Conservation (phyloP, 1,284 basidiomycete species). For the Prillingera fragicola region DNA sequence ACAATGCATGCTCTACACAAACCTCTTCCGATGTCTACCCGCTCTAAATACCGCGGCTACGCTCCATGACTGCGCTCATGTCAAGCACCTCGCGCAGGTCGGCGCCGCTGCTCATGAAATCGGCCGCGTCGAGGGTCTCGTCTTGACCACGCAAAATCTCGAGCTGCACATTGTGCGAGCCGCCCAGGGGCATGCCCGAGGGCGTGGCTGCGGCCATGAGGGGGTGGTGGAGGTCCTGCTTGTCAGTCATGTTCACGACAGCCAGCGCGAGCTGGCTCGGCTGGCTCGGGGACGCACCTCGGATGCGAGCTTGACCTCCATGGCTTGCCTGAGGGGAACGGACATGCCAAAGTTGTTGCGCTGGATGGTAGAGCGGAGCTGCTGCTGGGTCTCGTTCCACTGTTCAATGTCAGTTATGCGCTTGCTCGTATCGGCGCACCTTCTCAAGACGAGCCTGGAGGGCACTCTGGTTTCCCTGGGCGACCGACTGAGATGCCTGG, state of each 20-base stretch:
- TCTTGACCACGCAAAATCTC: conserved; percentile 89
- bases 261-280: neutral
- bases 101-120: conserved; percentile 56
- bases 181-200: conserved; percentile 42
- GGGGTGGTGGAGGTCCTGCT: conserved; percentile 40
- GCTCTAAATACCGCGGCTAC: conserved; percentile 41
- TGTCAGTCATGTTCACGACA: conserved; percentile 1
- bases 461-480: conserved; percentile 30
- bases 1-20: conserved; percentile 24
- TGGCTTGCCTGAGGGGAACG: conserved; percentile 78
- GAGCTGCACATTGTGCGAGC: conserved; percentile 66
- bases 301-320: conserved; percentile 86
- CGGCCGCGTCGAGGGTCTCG: conserved; percentile 65
- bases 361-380: conserved; percentile 75
- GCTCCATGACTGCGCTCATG: conserved; percentile 40
- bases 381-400: conserved; percentile 93
- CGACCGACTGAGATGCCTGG: conserved; percentile 34
- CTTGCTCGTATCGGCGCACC: conserved; percentile 24
- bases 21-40: neutral
- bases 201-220: conserved; percentile 31
- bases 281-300: conserved; percentile 58
- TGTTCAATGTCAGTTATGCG: conserved; percentile 42
- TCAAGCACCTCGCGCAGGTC: conserved; percentile 36
- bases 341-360: conserved; percentile 81
- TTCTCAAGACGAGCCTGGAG: conserved; percentile 46